These are phyloP conservation scores for Lactarius trivialis DNA, from an alignment of 768 basidiomycete species.

Conservation along the genomic window DNA sequence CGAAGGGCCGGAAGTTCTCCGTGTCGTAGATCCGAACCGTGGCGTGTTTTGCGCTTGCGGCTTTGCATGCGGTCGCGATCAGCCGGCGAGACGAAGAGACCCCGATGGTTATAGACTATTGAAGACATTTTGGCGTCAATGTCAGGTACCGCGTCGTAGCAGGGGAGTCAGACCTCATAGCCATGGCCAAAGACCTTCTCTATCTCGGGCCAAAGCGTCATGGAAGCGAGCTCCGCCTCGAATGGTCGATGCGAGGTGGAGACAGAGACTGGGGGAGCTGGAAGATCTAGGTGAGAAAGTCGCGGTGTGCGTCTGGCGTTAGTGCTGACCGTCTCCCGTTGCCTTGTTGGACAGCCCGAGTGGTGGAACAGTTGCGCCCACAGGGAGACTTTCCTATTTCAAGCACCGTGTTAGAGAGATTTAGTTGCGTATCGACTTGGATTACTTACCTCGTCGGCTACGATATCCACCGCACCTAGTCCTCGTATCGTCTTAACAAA, in stretches of 20 bases:
- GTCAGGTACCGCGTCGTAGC: background rate
- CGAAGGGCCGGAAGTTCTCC: slow-evolving; percentile 59
- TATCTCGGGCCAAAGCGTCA: slow-evolving; percentile 92
- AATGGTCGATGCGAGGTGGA: slow-evolving; percentile 46
- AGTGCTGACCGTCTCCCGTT: slow-evolving; percentile 51
- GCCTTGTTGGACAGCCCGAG: slow-evolving; percentile 94
- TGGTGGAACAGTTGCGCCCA: slow-evolving; percentile 86
- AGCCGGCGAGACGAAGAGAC: slow-evolving; percentile 62
- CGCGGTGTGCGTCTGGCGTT: background rate
- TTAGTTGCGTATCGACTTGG: background rate
- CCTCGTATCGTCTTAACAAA: slow-evolving; percentile 63
- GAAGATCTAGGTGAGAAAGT: slow-evolving; percentile 11
- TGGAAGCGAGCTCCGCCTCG: slow-evolving; percentile 82
- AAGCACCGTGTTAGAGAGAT: background rate
- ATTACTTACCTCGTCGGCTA: slow-evolving; percentile 43
- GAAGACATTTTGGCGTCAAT: background rate
- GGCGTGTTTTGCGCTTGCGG: slow-evolving; percentile 84
- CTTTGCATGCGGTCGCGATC: slow-evolving; percentile 87
- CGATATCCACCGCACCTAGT: slow-evolving; percentile 43
- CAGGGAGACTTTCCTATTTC: slow-evolving; percentile 51
- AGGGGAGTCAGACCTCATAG: slow-evolving; percentile 69
- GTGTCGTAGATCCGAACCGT: slow-evolving; percentile 79
- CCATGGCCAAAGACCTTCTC: slow-evolving; percentile 98
- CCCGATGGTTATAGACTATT: slow-evolving; percentile 72
- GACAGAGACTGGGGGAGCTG: slow-evolving; percentile 27